A percentile compares a stretch with the other conserved stretches of the same genome.
Evolutionary conservation across 192 early-diverging fungal genomes (phyloP).

Genomic region (Backusella sp.): DNA sequence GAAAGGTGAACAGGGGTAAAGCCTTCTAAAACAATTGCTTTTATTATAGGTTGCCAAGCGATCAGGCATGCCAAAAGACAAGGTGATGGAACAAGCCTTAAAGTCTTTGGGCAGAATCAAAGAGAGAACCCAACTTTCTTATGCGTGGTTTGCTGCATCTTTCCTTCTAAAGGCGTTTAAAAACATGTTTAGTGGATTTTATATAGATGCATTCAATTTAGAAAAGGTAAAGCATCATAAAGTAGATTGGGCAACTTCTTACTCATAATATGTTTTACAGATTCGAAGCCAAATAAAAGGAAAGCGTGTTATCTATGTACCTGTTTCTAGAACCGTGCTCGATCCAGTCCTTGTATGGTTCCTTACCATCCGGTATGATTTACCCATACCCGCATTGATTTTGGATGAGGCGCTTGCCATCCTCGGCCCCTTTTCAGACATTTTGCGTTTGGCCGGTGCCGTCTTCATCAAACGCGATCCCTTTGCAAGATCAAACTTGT

Average conservation of each 20-base stretch:
- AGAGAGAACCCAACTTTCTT: slow-evolving; percentile 20
- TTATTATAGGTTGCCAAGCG: slow-evolving; percentile 9
- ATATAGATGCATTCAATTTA: background rate
- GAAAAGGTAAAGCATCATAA: slow-evolving; percentile 13
- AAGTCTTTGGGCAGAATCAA: background rate
- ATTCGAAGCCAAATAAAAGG: slow-evolving; percentile 10
- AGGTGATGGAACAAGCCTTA: slow-evolving; percentile 9
- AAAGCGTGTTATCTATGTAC: slow-evolving; percentile 21
- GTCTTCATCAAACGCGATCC: slow-evolving; percentile 19
- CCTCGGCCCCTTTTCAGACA: slow-evolving; percentile 13
- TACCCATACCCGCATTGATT: slow-evolving; percentile 14
- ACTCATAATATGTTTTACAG: background rate
- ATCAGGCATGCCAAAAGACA: slow-evolving; percentile 12
- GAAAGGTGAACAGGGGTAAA: background rate
- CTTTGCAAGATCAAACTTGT: background rate
- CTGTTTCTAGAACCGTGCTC: slow-evolving; percentile 16
- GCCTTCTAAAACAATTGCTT: background rate
- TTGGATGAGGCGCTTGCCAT: slow-evolving; percentile 16
- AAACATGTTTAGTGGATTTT: slow-evolving; percentile 21
- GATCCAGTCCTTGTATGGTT: slow-evolving; percentile 17
- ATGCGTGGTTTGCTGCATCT: slow-evolving; percentile 21
- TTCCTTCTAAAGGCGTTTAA: slow-evolving; percentile 10
- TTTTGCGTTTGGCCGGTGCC: slow-evolving; percentile 9
- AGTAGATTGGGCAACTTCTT: too few relatives aligned
- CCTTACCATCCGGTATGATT: slow-evolving; percentile 11